Conservation (phyloP, 108 stramenopile species). For the Epipyxis sp. region DNA sequence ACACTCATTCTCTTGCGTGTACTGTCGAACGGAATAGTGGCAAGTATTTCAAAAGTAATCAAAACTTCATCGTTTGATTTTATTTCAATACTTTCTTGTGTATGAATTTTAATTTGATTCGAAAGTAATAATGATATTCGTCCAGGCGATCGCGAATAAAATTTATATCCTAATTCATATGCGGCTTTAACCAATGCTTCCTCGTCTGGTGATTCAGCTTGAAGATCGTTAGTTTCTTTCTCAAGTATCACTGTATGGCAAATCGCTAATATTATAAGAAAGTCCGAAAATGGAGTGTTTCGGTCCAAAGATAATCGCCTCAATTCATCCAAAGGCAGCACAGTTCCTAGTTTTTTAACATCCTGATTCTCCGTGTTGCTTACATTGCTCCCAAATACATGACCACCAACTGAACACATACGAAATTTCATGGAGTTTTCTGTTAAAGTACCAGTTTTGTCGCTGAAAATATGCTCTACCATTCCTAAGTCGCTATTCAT, state of each 20-base stretch:
- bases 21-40: constrained; percentile 87
- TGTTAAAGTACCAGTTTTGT: constrained; percentile 56
- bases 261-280: too few species aligned
- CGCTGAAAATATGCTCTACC: constrained; percentile 46
- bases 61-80: too few species aligned
- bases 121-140: constrained; percentile 33
- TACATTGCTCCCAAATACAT: constrained; percentile 35
- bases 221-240: neutral
- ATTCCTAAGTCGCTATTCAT: constrained; percentile 41
- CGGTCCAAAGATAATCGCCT: too few species aligned
- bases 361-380: too few species aligned
- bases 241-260: constrained; percentile 22
- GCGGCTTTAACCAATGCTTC: constrained; percentile 59
- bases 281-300: too few species aligned
- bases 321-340: neutral
- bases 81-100: too few species aligned
- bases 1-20: constrained; percentile 91
- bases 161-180: too few species aligned
- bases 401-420: neutral
- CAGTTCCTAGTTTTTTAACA: too few species aligned
- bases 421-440: constrained; percentile 43
- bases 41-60: constrained; percentile 74
- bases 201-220: constrained; percentile 61
- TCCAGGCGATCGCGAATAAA: too few species aligned
- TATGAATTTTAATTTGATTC: too few species aligned